Conservation (phyloP, 2,329 filamentous ascomycete genomes). For the Plectosphaerella sp. region DNA sequence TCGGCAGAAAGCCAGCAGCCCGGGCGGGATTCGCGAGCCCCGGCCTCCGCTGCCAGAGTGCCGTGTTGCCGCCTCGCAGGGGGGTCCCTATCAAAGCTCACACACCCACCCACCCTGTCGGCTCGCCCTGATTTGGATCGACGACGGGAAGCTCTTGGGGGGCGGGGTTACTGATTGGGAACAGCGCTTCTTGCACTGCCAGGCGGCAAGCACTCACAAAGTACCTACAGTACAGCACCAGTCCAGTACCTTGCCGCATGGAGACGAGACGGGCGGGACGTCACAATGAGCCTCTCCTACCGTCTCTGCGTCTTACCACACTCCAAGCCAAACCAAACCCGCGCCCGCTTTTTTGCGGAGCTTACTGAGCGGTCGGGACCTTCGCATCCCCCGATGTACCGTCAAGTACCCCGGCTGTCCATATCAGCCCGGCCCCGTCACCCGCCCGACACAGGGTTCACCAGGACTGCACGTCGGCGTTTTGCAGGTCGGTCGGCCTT, state of each 20-base stretch:
- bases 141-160: too few species aligned
- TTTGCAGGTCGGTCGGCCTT: too few species aligned
- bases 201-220: not conserved
- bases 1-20: not conserved
- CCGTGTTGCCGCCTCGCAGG: conserved; percentile 2
- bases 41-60: conserved; percentile 1
- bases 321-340: too few species aligned
- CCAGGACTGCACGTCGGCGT: too few species aligned
- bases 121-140: too few species aligned
- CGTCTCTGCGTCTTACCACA: too few species aligned
- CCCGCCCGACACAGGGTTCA: not conserved
- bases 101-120: too few species aligned
- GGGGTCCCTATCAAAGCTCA: not conserved
- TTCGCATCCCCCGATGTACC: not conserved
- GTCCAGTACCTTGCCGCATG: not conserved
- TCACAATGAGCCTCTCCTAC: too few species aligned
- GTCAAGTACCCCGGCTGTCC: not conserved
- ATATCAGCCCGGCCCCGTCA: not conserved
- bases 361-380: not conserved
- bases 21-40: not conserved
- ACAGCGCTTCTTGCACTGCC: too few species aligned
- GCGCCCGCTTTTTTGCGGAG: not conserved
- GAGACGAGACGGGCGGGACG: too few species aligned
- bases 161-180: too few species aligned
- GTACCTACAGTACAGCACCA: not conserved